These are phyloP conservation scores for Yarrowia sp. DNA, from an alignment of 805 yeast species.

Conservation along the genomic window DNA sequence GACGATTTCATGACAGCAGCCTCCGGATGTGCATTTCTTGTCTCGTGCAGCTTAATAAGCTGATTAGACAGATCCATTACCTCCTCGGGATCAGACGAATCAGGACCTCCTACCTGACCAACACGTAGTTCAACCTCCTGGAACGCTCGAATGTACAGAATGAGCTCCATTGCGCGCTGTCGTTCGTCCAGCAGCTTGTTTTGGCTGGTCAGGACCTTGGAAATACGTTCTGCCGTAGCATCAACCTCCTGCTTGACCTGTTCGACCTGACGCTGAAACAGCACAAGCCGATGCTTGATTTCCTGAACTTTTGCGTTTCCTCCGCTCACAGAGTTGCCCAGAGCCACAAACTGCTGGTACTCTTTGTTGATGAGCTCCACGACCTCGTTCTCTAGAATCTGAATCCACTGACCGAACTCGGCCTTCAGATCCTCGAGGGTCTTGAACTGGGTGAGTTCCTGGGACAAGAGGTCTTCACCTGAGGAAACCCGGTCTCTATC, in stretches of 20 bases:
- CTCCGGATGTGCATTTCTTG: constrained; percentile 3
- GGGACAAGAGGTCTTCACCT: constrained; percentile 13
- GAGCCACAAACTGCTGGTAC: constrained; percentile 38
- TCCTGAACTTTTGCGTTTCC: constrained; percentile 22
- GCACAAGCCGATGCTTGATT: constrained; percentile 17
- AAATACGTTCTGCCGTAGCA: constrained; percentile 19
- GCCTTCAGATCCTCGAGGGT: constrained; percentile 31
- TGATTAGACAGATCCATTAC: constrained; percentile 19
- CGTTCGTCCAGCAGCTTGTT: constrained; percentile 7
- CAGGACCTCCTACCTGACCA: background rate
- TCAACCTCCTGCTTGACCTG: constrained; percentile 33
- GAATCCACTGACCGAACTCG: constrained; percentile 34
- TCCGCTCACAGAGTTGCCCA: constrained; percentile 30
- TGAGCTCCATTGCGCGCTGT: constrained; percentile 25
- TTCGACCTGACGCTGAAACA: constrained; percentile 37
- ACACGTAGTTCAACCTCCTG: constrained; percentile 31
- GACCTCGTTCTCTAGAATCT: constrained; percentile 34
- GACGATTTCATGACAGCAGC: constrained; percentile 21
- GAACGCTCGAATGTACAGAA: constrained; percentile 24
- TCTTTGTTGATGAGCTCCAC: constrained; percentile 36
- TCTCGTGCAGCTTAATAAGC: constrained; percentile 21
- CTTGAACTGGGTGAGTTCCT: constrained; percentile 35
- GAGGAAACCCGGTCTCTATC: constrained; percentile 16
- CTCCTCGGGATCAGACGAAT: constrained; percentile 25
- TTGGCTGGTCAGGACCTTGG: constrained; percentile 21